Evolutionary conservation across 2,329 filamentous ascomycete genomes (phyloP).

Genomic region (Penicillium sp.): DNA sequence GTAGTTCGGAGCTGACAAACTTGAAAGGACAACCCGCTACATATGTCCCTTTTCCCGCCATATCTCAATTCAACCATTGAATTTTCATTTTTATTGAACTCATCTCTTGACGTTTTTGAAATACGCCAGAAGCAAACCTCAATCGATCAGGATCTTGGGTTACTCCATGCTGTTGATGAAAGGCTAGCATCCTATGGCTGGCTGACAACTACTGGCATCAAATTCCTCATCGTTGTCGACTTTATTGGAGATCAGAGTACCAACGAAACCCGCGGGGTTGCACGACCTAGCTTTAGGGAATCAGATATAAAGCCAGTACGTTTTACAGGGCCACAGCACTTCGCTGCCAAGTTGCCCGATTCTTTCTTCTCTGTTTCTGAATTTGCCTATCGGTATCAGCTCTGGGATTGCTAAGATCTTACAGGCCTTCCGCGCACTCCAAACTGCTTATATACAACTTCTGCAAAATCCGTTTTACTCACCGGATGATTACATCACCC

Average conservation of each 20-base stretch:
- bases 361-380: neutral
- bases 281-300: constrained; percentile 73
- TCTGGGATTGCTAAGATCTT: neutral
- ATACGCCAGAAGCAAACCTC: constrained; percentile 76
- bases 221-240: constrained; percentile 88
- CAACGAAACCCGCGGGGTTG: constrained; percentile 39
- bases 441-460: constrained; percentile 86
- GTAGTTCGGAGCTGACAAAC: constrained; percentile 8
- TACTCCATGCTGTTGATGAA: constrained; percentile 93
- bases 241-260: constrained; percentile 71
- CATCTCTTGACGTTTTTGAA: constrained; percentile 92
- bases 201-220: constrained; percentile 93
- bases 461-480: constrained; percentile 95
- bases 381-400: neutral
- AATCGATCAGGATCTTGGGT: constrained; percentile 81
- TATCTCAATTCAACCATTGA: constrained; percentile 71
- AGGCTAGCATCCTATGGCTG: constrained; percentile 92
- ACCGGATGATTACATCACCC: constrained; percentile 79
- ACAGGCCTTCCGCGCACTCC: constrained; percentile 85
- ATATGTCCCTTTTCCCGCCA: constrained; percentile 86
- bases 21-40: constrained; percentile 87
- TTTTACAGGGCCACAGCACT: constrained; percentile 17
- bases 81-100: constrained; percentile 88
- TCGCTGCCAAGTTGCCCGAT: neutral
- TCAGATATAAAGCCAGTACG: constrained; percentile 83